phyloP scores from a whole-genome alignment of 2,329 filamentous ascomycete species.

The Colletotrichum sidae region DNA sequence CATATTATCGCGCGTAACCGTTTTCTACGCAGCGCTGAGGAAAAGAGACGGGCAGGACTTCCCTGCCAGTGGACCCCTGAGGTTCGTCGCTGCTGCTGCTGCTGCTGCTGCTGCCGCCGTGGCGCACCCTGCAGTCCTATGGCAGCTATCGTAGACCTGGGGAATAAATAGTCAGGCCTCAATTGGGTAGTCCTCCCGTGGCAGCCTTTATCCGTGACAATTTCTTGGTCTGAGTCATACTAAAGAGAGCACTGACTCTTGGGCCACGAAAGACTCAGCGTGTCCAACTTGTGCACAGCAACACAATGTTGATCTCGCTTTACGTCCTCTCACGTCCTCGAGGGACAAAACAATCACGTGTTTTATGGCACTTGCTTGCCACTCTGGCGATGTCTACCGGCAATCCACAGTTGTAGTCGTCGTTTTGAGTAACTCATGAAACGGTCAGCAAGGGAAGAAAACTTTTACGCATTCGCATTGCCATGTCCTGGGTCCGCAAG shows the following conservation, averaged over 20 bases:
- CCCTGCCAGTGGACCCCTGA: not conserved
- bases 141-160: not conserved
- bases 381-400: constrained; percentile 5
- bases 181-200: constrained; percentile 11
- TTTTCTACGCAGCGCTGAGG: too few relatives aligned
- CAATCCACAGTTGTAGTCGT: constrained; percentile 7
- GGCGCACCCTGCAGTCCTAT: constrained; percentile 5
- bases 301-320: not conserved
- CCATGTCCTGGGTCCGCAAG: constrained; percentile 23
- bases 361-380: constrained; percentile 5
- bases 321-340: constrained; percentile 1
- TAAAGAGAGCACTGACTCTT: constrained; percentile 11
- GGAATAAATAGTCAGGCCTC: constrained; percentile 7
- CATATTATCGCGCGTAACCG: not conserved
- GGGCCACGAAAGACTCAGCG: constrained; percentile 4
- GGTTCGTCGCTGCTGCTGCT: constrained; percentile 1
- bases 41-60: too few relatives aligned
- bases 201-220: constrained; percentile 25
- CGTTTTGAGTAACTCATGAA: constrained; percentile 5
- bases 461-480: constrained; percentile 15
- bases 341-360: constrained; percentile 2
- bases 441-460: constrained; percentile 10
- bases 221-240: constrained; percentile 29
- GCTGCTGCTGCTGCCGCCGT: constrained; percentile 1
- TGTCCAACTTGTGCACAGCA: not conserved